Evolutionary conservation across 371 early-diverging fungal species (phyloP).

Genomic region (Mucor lusitanicus): DNA sequence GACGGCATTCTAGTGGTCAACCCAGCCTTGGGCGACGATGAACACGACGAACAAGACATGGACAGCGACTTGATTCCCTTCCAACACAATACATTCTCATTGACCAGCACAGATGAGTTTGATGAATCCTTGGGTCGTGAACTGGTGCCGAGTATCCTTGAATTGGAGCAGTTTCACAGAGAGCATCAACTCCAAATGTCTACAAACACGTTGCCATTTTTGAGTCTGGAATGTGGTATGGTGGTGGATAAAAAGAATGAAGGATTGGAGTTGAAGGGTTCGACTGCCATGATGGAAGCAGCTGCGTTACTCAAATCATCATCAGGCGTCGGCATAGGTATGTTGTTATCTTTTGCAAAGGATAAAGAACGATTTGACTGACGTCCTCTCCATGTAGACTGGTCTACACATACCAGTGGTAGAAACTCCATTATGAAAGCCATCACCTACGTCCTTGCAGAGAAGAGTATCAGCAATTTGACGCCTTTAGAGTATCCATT

Average conservation of each 20-base stretch:
- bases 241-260: background rate
- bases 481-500: conserved; percentile 76
- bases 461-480: conserved; percentile 62
- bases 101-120: conserved; percentile 64
- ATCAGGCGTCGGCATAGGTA: background rate
- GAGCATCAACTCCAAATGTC: conserved; percentile 32
- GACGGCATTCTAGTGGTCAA: background rate
- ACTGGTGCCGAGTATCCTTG: conserved; percentile 33
- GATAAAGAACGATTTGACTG: background rate
- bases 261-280: background rate
- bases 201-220: conserved; percentile 25
- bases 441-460: conserved; percentile 75
- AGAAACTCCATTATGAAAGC: conserved; percentile 75
- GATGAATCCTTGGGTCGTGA: conserved; percentile 63
- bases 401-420: conserved; percentile 30
- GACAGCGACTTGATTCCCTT: conserved; percentile 11
- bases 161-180: conserved; percentile 24
- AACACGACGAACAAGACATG: conserved; percentile 6
- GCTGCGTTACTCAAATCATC: background rate
- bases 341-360: background rate
- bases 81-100: conserved; percentile 46
- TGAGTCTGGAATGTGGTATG: conserved; percentile 35
- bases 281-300: background rate
- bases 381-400: conserved; percentile 23
- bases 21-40: background rate